Evolutionary conservation across 1,284 basidiomycete species (phyloP).

Genomic region (Ganoderma multipileum): DNA sequence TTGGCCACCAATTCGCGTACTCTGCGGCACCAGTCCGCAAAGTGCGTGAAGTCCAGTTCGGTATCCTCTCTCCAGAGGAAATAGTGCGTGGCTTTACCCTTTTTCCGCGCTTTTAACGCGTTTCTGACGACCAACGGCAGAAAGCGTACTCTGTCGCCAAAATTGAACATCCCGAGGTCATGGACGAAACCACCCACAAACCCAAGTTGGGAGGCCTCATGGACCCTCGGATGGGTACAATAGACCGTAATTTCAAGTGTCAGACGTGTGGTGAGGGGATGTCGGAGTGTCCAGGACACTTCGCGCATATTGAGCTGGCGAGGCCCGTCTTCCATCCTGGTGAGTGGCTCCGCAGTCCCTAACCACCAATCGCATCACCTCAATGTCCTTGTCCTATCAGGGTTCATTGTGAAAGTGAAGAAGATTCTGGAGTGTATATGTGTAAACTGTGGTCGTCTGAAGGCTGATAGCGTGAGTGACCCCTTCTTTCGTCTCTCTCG

Average conservation of each 20-base stretch:
- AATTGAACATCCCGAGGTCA: slow-evolving; percentile 98
- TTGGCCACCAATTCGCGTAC: slow-evolving; percentile 87
- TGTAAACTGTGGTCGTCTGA: slow-evolving; percentile 97
- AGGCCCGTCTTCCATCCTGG: slow-evolving; percentile 97
- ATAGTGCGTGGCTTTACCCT: slow-evolving; percentile 72
- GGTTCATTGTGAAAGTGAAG: slow-evolving; percentile 99
- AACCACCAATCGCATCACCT: background rate
- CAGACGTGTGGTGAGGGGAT: slow-evolving; percentile 99
- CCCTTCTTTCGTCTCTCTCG: slow-evolving; percentile 77
- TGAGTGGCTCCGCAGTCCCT: slow-evolving; percentile 45
- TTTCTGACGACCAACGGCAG: slow-evolving; percentile 50
- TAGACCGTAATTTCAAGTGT: slow-evolving; percentile 99
- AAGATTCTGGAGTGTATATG: slow-evolving; percentile 99
- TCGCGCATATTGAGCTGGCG: slow-evolving; percentile 98
- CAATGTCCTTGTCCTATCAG: slow-evolving; percentile 47
- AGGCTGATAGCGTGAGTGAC: slow-evolving; percentile 93
- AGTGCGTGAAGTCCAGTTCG: slow-evolving; percentile 99
- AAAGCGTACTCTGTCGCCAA: slow-evolving; percentile 98
- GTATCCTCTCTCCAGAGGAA: slow-evolving; percentile 99
- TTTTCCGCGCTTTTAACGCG: slow-evolving; percentile 22
- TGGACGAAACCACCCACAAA: slow-evolving; percentile 92
- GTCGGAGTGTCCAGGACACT: slow-evolving; percentile 98
- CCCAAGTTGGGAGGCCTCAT: slow-evolving; percentile 94
- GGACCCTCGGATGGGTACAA: slow-evolving; percentile 98
- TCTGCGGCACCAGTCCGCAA: slow-evolving; percentile 93